Conservation (phyloP, 2,329 filamentous ascomycete genomes). For the Didymella pinodella region DNA sequence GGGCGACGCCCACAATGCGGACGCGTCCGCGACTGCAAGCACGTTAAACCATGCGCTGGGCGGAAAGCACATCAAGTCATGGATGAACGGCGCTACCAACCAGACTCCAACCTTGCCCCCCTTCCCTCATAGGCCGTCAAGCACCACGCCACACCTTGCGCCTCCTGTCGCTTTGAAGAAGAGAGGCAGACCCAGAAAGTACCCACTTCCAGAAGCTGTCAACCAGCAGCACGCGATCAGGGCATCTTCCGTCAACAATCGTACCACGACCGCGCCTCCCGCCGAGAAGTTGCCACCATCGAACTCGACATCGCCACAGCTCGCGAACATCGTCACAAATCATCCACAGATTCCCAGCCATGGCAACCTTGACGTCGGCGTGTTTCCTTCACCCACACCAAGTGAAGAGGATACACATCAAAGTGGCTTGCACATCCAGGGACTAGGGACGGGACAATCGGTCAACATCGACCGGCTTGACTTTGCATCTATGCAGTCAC, state of each 20-base stretch:
- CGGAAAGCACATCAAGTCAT: constrained; percentile 41
- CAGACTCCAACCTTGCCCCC: constrained; percentile 1
- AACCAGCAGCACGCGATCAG: constrained; percentile 6
- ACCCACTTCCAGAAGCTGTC: constrained; percentile 10
- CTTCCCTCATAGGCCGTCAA: background rate
- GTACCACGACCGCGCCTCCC: constrained; percentile 8
- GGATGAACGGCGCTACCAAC: constrained; percentile 34
- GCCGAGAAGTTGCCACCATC: constrained; percentile 32
- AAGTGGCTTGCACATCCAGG: background rate
- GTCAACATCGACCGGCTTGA: background rate
- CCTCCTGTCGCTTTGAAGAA: constrained; percentile 2
- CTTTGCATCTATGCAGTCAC: background rate
- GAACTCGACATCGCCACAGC: constrained; percentile 47
- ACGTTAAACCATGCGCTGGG: constrained; percentile 43
- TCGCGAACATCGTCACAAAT: constrained; percentile 38
- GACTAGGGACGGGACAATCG: background rate
- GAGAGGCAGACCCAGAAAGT: constrained; percentile 25
- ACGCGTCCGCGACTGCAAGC: constrained; percentile 28
- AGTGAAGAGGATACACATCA: constrained; percentile 60
- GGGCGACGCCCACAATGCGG: constrained; percentile 11
- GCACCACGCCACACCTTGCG: constrained; percentile 1
- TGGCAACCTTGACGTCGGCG: constrained; percentile 32
- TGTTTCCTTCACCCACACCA: constrained; percentile 69
- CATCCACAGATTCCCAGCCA: background rate
- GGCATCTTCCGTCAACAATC: background rate